Base-by-base conservation (phyloP, 1,284 basidiomycete species). In the Cystobasidiaceae sp. region DNA sequence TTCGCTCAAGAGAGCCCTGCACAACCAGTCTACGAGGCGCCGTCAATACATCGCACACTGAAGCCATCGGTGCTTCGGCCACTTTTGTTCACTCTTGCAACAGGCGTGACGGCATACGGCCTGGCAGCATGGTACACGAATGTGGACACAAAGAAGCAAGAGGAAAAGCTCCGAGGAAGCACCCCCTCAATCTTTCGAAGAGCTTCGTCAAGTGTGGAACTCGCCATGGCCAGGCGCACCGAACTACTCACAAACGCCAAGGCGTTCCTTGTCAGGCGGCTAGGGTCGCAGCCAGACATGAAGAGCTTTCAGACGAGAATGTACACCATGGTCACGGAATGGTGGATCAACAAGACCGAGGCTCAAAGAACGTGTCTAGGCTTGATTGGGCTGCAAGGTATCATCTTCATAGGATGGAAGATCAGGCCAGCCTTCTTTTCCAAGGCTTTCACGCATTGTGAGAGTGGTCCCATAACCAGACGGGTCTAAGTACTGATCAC, bases 321-420 rank as follows among this genome's bases (percentile, higher is more conserved):
- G 21, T 55, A 46, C 21, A 64, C 61, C 2, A 44, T 64, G n/a
- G 45, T 56, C 9, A 56, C 51, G 7, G 61, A 64, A 30, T 64
- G 61, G 61, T 64, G 61, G 61, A 55, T 64, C 5, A 64, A 64
- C 51, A 64, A 64, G 41, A 55, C 39, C 21, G 61, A 64, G 30
- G 51, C 51, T 2, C 61, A 64, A n/a, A 45, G 61, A 49, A 64
- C 61, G 15, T 54, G 51, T 23, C 39, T 64, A 28, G 61, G 34
- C 17, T 32, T 64, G 8, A 64, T 64, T 23, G 61, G 51, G 9
- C 28, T 56, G n/a, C 61, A 64, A 49, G 61, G 17, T 19, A 11
- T 64, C 11, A 27, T 64, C 28, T 64, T 55, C 43, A 13, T 55
- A 27, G 61, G 46, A 5, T 64, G 61, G 61, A 51, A 51, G 34